These are phyloP conservation scores for Lipomyces orientalis DNA, from an alignment of 805 yeast species.

Conservation along the genomic window DNA sequence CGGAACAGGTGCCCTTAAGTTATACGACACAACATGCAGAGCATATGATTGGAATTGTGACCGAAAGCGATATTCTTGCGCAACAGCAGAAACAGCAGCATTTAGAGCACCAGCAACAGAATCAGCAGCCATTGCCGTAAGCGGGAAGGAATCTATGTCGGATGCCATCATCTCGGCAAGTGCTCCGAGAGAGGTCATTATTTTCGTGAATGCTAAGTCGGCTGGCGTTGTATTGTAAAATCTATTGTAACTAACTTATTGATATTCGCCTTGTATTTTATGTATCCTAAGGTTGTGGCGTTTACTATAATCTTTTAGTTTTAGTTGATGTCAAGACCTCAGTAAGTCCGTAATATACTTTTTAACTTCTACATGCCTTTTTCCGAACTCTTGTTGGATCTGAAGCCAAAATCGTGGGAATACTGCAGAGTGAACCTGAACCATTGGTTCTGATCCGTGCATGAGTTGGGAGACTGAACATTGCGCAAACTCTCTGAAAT, in stretches of 20 bases:
- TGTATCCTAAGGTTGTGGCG: not conserved
- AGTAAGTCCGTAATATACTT: not conserved
- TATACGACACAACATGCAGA: not conserved
- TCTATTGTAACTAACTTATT: too few relatives aligned
- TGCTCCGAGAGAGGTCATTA: not conserved
- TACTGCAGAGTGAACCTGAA: too few relatives aligned
- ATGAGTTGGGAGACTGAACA: too few relatives aligned
- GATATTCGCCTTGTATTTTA: not conserved
- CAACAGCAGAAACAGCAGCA: not conserved
- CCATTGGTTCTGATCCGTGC: too few relatives aligned
- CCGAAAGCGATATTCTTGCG: not conserved
- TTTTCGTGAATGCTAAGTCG: not conserved
- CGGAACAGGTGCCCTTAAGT: not conserved
- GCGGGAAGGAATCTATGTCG: not conserved
- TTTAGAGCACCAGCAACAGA: slow-evolving; percentile 3
- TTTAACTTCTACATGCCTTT: not conserved
- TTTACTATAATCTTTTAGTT: not conserved
- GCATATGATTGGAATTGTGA: not conserved
- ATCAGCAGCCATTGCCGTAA: slow-evolving; percentile 5
- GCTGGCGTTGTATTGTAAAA: not conserved
- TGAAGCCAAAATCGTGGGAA: too few relatives aligned
- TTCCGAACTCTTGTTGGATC: too few relatives aligned
- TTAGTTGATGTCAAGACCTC: not conserved
- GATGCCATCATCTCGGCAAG: not conserved
- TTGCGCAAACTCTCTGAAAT: too few relatives aligned